These are phyloP conservation scores for Backusella morwellensis DNA, from an alignment of 192 early-diverging fungal species.

Conservation along the genomic window DNA sequence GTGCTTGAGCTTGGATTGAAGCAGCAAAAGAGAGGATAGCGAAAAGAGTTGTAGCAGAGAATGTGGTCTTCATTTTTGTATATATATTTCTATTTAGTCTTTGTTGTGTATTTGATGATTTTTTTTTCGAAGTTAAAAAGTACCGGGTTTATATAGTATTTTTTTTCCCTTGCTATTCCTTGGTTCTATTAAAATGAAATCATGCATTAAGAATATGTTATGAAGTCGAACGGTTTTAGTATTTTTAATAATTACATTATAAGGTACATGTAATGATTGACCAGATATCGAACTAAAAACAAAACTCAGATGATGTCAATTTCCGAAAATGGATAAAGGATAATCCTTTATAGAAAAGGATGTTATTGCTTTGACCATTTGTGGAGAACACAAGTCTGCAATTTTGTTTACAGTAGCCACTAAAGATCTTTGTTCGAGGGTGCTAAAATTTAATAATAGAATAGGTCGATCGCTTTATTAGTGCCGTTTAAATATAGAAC, in stretches of 20 bases:
- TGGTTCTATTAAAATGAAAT: not conserved
- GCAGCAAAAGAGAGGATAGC: not conserved
- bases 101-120: not conserved
- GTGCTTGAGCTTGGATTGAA: not conserved
- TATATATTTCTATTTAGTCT: not conserved
- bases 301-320: constrained; percentile 16
- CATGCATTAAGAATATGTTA: not conserved
- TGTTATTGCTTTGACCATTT: not conserved
- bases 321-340: not conserved
- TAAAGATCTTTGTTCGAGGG: not conserved
- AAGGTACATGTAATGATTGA: not conserved
- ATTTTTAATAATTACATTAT: not conserved
- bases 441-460: constrained; percentile 3
- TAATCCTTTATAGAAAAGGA: not conserved
- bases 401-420: not conserved
- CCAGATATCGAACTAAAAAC: not conserved
- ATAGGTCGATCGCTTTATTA: not conserved
- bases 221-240: not conserved
- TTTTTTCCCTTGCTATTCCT: not conserved
- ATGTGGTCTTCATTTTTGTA: constrained; percentile 9
- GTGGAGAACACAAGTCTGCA: not conserved
- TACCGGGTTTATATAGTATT: not conserved
- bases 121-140: not conserved
- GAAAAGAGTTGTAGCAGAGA: not conserved
- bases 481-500: constrained; percentile 6